These are phyloP conservation scores for Rhodocollybia butyracea DNA, from an alignment of 768 basidiomycete genomes.

Conservation along the genomic window DNA sequence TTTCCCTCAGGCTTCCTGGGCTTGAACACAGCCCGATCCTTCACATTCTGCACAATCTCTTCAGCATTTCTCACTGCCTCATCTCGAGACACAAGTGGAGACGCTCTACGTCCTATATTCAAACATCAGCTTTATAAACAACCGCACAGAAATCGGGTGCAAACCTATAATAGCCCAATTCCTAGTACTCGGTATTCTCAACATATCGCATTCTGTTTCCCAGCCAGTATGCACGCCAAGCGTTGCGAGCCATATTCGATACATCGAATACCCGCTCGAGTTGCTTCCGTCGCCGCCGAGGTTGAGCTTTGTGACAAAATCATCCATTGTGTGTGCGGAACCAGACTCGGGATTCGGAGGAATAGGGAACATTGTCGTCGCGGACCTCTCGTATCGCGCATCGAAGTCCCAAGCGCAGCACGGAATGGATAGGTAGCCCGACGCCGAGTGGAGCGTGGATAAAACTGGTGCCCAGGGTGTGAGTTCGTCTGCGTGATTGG, in stretches of 20 bases:
- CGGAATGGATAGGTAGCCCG: conserved; percentile 80
- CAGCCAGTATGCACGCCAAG: conserved; percentile 77
- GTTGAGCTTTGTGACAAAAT: conserved; percentile 43
- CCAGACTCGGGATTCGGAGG: conserved; percentile 2
- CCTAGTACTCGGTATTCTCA: conserved; percentile 90
- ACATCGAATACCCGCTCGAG: conserved; percentile 70
- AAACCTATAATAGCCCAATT: conserved; percentile 90
- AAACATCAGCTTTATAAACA: background rate
- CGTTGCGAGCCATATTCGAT: conserved; percentile 83
- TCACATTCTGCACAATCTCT: conserved; percentile 53
- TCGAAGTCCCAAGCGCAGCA: conserved; percentile 91
- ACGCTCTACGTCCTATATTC: conserved; percentile 27
- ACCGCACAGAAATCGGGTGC: conserved; percentile 19
- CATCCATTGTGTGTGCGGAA: conserved; percentile 1
- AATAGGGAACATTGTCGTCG: conserved; percentile 26
- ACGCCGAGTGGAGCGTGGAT: conserved; percentile 54
- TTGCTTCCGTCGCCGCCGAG: conserved; percentile 61
- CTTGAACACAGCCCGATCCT: conserved; percentile 67
- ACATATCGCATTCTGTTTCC: conserved; percentile 78
- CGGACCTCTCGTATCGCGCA: conserved; percentile 53
- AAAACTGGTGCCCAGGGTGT: conserved; percentile 93
- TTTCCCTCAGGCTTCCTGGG: conserved; percentile 72
- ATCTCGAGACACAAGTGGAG: conserved; percentile 14
- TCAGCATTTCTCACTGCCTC: conserved; percentile 43
- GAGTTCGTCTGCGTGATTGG: conserved; percentile 95